A percentile compares a stretch with the other conserved stretches of the same genome.
Evolutionary conservation across 805 yeast species (phyloP).

Genomic region (Hagleromyces aurorensis): DNA sequence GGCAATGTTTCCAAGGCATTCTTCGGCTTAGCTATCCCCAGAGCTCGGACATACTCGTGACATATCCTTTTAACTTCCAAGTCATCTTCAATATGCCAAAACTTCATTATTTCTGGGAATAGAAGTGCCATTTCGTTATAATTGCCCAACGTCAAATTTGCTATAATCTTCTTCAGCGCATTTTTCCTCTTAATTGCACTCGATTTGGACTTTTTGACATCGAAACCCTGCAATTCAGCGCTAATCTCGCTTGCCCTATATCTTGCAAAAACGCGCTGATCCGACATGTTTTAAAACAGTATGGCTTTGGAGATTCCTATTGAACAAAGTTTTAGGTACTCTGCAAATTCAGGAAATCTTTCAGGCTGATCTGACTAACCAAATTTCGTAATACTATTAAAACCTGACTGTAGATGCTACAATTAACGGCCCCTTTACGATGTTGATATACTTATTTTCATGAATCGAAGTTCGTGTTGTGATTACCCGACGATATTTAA

Average conservation of each 20-base stretch:
- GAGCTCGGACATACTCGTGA: constrained; percentile 54
- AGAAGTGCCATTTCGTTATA: constrained; percentile 56
- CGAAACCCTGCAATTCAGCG: constrained; percentile 28
- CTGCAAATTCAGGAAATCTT: no score
- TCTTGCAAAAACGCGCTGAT: constrained; percentile 25
- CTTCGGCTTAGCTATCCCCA: constrained; percentile 51
- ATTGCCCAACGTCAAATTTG: constrained; percentile 78
- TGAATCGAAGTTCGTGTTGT: no score
- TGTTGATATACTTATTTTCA: no score
- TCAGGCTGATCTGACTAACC: no score
- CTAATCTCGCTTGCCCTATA: constrained; percentile 30
- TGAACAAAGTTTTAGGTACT: no score
- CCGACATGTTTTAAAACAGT: no score
- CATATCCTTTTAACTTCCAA: constrained; percentile 65
- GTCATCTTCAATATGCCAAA: constrained; percentile 52
- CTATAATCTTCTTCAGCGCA: constrained; percentile 63
- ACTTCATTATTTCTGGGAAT: constrained; percentile 51
- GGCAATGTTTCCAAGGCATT: constrained; percentile 50
- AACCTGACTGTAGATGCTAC: no score
- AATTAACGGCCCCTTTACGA: no score
- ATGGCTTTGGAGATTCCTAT: neutral
- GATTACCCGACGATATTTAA: no score
- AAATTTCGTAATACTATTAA: no score
- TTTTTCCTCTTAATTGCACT: constrained; percentile 34
- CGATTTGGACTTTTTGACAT: constrained; percentile 35